Percentiles rank a stretch among this genome's conserved stretches.
Evolutionary conservation across 371 early-diverging fungal species (phyloP).

Genomic region (Capillidium rhysosporum): DNA sequence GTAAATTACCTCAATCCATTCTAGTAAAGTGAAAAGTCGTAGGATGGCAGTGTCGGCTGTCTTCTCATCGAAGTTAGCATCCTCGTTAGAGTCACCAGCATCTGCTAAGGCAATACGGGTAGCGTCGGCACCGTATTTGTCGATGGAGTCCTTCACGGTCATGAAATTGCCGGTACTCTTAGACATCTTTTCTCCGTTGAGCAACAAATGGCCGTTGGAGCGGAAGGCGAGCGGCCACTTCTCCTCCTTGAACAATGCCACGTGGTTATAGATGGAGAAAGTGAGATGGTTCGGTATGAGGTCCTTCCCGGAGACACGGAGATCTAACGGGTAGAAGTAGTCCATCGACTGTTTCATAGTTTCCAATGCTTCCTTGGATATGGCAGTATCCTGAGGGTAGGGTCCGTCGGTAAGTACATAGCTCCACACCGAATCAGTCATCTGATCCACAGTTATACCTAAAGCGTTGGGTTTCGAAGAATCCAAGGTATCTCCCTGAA

Average conservation of each 20-base stretch:
- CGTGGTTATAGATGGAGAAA: conserved; percentile 98
- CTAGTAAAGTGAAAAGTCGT: conserved; percentile 76
- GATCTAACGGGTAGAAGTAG: conserved; percentile 98
- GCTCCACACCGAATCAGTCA: conserved; percentile 95
- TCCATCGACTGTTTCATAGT: conserved; percentile 71
- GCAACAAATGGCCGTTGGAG: conserved; percentile 94
- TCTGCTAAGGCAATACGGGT: conserved; percentile 91
- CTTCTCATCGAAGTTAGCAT: conserved; percentile 96
- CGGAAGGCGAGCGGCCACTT: conserved; percentile 90
- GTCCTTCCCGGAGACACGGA: conserved; percentile 98
- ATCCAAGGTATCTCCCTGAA: conserved; percentile 78
- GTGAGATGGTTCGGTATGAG: conserved; percentile 98
- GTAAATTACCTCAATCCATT: conserved; percentile 46
- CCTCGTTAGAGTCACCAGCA: conserved; percentile 93
- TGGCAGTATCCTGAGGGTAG: conserved; percentile 33
- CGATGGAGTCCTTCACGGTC: conserved; percentile 70
- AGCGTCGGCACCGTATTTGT: conserved; percentile 93
- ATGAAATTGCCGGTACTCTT: conserved; percentile 99
- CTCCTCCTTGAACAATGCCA: conserved; percentile 86
- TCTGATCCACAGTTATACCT: conserved; percentile 57
- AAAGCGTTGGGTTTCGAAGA: conserved; percentile 67
- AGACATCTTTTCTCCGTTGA: conserved; percentile 98
- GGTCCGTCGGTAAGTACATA: conserved; percentile 70
- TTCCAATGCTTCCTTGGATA: conserved; percentile 41
- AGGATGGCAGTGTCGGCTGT: conserved; percentile 96